phyloP scores from a whole-genome alignment of 2,329 filamentous ascomycete genomes.

The Aulographum hederae region DNA sequence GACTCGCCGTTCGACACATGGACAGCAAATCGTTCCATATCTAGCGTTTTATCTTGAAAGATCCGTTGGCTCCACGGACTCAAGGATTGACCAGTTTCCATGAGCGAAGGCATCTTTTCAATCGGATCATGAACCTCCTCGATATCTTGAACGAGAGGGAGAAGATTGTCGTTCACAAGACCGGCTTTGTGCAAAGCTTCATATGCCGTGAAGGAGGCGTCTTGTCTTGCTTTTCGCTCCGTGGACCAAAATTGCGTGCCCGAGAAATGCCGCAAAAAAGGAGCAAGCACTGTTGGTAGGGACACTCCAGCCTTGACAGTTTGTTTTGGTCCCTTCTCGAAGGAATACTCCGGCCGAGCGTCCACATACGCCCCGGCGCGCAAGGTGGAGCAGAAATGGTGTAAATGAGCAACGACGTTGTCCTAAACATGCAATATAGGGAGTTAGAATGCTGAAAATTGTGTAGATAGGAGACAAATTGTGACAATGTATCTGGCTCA shows the following conservation, averaged over 20 bases:
- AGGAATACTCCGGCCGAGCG: conserved; percentile 47
- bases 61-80: too few species aligned
- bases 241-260: conserved; percentile 45
- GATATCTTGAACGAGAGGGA: conserved; percentile 31
- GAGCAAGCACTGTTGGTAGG: conserved; percentile 54
- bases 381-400: conserved; percentile 60
- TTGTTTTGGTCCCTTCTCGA: conserved; percentile 19
- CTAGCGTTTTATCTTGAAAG: too few species aligned
- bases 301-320: conserved; percentile 41
- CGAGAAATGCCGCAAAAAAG: conserved; percentile 33
- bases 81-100: too few species aligned
- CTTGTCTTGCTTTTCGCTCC: conserved; percentile 55
- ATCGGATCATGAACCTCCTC: conserved; percentile 6
- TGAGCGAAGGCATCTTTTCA: conserved; percentile 11
- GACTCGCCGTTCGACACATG: too few species aligned
- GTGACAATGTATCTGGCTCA: conserved; percentile 31
- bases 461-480: too few species aligned
- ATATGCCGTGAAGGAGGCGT: conserved; percentile 73
- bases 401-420: conserved; percentile 59
- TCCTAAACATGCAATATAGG: too few species aligned
- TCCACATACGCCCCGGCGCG: conserved; percentile 42
- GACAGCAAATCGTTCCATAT: too few species aligned
- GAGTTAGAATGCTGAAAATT: too few species aligned
- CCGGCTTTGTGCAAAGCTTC: conserved; percentile 47
- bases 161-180: conserved; percentile 58